Conservation (phyloP, 2,329 filamentous ascomycete genomes). For the Ceratocystis variospora region DNA sequence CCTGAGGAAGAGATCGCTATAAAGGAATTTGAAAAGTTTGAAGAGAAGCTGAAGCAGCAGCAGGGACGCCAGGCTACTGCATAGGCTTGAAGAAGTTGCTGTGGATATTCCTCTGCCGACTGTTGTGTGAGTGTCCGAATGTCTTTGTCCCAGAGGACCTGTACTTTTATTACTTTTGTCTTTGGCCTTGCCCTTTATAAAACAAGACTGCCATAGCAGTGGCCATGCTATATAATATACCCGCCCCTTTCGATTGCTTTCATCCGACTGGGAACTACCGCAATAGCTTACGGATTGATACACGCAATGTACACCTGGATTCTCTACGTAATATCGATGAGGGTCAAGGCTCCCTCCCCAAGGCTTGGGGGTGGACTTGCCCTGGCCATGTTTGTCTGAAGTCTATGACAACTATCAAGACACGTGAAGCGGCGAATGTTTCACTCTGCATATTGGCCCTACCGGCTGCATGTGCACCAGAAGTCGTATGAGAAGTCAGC, state of each 20-base stretch:
- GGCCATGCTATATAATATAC: background rate
- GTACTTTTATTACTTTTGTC: background rate
- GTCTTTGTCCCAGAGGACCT: conserved; percentile 3
- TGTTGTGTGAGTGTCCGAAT: background rate
- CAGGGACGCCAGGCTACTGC: background rate
- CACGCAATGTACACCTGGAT: too few relatives aligned
- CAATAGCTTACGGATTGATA: too few relatives aligned
- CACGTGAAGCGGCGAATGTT: too few relatives aligned
- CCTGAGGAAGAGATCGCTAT: conserved; percentile 80
- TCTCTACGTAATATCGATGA: too few relatives aligned
- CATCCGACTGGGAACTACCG: too few relatives aligned
- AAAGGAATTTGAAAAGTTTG: conserved; percentile 84
- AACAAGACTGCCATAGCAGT: background rate
- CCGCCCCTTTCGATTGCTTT: background rate
- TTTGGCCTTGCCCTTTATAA: background rate
- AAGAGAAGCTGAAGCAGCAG: conserved; percentile 58
- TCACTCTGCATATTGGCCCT: too few relatives aligned
- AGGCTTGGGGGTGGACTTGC: too few relatives aligned
- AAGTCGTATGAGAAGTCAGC: too few relatives aligned
- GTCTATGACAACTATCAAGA: too few relatives aligned
- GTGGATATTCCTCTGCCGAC: background rate
- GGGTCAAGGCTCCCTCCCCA: too few relatives aligned
- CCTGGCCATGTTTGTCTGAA: too few relatives aligned
- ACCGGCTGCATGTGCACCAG: too few relatives aligned
- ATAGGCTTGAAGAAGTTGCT: background rate